Base-by-base conservation (phyloP, 2,329 filamentous ascomycete species). In the Fusarium robinianum region DNA sequence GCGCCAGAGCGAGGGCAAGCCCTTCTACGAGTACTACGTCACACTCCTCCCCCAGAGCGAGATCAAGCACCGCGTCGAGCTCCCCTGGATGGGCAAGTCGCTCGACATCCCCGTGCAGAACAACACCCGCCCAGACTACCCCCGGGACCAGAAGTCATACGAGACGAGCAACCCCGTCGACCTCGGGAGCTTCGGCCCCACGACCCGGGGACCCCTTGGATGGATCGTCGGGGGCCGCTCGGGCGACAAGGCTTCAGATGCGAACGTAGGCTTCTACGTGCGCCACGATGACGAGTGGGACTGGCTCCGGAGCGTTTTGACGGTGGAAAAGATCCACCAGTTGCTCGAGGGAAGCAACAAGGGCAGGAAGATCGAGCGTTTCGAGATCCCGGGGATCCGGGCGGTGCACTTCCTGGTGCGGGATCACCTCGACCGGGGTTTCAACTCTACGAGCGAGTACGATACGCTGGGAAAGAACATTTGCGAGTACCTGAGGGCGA, bases 381-480 rank as follows among this genome's bases (percentile, higher is more conserved):
- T 48, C n/a, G 44, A 48, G 33, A 44, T 53, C 11, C 47, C 40
- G 1, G 25, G 34, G 4, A 48, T 53, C 12, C 36, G 37, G 9
- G 59, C 62, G 7, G 65, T 67, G 23, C 66, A 68, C 38, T 68
- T 68, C 46, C 53, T 75, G 26, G 47, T 75, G n/a, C 67, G 72
- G 37, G 69, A 73, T 44, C 70, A 73, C 51, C 58, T 73, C 3
- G 69, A 72, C 51, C 58, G 68, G 3, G 68, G 70, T 1, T 71
- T 67, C 53, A 64, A 68, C 44, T 63, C 67, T 14, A 69, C 63
- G 40, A 63, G 57, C 16, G 66, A 64, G 14, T 72, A 72, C 44
- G 71, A 74, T 50, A 68, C 65, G 3, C 51, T 74, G 30, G 70
- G 70, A 0, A 74, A 74, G 66, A 72, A 72, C 38, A 56, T 66